Conservation (phyloP, 169 alveolate species). For the Theileria annulata region DNA sequence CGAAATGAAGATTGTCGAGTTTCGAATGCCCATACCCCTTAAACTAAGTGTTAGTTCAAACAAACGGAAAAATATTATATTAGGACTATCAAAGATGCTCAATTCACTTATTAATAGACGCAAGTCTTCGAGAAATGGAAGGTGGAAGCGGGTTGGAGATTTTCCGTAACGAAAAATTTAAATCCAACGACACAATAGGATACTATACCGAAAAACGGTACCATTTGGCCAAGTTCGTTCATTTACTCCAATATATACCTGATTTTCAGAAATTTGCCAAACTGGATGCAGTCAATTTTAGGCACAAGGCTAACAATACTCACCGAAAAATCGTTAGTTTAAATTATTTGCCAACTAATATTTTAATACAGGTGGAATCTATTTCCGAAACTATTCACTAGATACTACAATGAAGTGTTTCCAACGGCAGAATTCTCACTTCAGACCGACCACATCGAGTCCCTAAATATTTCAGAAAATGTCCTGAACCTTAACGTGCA, state of each 20-base stretch:
- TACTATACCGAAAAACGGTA: slow-evolving; percentile 42
- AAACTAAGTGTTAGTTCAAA: slow-evolving; percentile 33
- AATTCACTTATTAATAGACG: slow-evolving; percentile 40
- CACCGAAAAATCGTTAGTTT: slow-evolving; percentile 60
- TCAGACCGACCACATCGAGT: slow-evolving; percentile 30
- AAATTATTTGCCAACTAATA: not conserved
- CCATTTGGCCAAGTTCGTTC: slow-evolving; percentile 59
- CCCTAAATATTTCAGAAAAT: slow-evolving; percentile 36
- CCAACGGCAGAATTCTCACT: slow-evolving; percentile 50
- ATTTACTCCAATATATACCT: not conserved
- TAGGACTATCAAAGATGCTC: slow-evolving; percentile 50
- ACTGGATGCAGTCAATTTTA: slow-evolving; percentile 59
- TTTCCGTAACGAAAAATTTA: slow-evolving; percentile 41
- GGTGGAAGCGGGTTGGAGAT: slow-evolving; percentile 62
- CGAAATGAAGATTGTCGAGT: slow-evolving; percentile 63
- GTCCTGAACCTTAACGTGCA: slow-evolving; percentile 34
- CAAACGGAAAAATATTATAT: not conserved
- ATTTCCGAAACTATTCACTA: slow-evolving; percentile 51
- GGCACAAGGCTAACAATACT: slow-evolving; percentile 52
- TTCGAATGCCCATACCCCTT: slow-evolving; percentile 58
- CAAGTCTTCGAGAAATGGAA: slow-evolving; percentile 57
- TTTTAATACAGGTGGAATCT: slow-evolving; percentile 36
- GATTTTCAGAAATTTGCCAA: slow-evolving; percentile 50
- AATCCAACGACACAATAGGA: slow-evolving; percentile 30
- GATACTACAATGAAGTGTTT: slow-evolving; percentile 43